Conservation (phyloP, 2,329 filamentous ascomycete genomes). For the Pseudogymnoascus sp. region DNA sequence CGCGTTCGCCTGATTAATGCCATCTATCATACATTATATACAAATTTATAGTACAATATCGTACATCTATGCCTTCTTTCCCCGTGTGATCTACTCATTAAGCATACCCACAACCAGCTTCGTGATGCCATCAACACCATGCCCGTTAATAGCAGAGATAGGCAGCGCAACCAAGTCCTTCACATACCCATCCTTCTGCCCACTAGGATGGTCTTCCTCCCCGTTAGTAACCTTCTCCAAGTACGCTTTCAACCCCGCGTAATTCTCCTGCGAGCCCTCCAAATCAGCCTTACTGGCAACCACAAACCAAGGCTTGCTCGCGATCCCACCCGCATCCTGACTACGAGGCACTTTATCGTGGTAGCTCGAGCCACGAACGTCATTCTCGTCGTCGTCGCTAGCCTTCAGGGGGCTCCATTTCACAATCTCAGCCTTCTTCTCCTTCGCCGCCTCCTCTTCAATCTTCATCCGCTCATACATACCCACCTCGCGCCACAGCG, state of each 20-base stretch:
- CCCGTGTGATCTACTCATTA: conserved; percentile 33
- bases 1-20: background rate
- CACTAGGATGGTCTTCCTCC: conserved; percentile 64
- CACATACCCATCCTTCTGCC: conserved; percentile 49
- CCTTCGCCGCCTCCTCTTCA: conserved; percentile 62
- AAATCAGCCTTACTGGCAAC: conserved; percentile 90
- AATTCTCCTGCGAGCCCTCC: conserved; percentile 71
- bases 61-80: background rate
- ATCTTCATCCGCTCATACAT: conserved; percentile 66
- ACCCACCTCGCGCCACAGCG: conserved; percentile 83
- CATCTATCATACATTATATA: conserved; percentile 8
- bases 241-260: conserved; percentile 60
- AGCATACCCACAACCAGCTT: conserved; percentile 66
- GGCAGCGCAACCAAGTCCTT: conserved; percentile 66
- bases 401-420: conserved; percentile 45
- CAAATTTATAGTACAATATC: background rate
- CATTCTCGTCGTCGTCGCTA: conserved; percentile 34
- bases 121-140: conserved; percentile 70
- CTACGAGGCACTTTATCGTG: conserved; percentile 17
- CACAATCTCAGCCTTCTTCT: conserved; percentile 43
- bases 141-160: conserved; percentile 79
- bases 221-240: conserved; percentile 59
- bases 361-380: background rate
- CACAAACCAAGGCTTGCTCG: conserved; percentile 94
- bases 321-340: conserved; percentile 45